Base-by-base conservation (phyloP, 371 early-diverging fungal genomes). In the Homolaphlyctis polyrhiza region DNA sequence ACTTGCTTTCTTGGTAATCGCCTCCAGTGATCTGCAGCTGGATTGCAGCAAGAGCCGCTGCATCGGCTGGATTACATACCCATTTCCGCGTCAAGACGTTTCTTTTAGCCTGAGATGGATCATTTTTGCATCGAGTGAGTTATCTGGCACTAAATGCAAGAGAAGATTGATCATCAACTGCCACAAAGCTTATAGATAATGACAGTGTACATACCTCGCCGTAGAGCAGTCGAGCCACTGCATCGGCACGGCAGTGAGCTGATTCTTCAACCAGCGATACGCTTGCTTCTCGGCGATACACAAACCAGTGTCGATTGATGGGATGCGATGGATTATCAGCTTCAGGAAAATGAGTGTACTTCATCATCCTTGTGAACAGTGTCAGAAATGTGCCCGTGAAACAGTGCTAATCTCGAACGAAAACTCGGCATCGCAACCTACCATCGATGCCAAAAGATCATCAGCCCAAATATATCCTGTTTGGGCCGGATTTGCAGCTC, bases 321-420 rank as follows among this genome's bases (percentile, higher is more conserved):
- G 75, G 69, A 49, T 79, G 78, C 25, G 54, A 48, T 0, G 78
- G 71, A 58, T 76, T 69, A 1, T 66, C 61, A 14, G 75, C 76
- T 68, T 82, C 77, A 8, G 82, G 82, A 57, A 64, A 76, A 62
- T 82, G 82, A 0, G 82, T 78, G 66, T 74, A 77, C 58, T 77
- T 74, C 47, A 66, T 50, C 27, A 77, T 67, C 62, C 79, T 73
- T 33, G 5, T 11, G 2, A 21, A 5, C 14, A 34, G 30, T 5
- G 29, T 13, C 55, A 30, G 30, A 14, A 6, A 51, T 51, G n/a
- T 48, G 8, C 49, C 8, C 4, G 30, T 25, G 33, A 21, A 3
- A 55, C 21, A 32, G 35, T 11, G 14, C 32, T 34, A 55, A 11
- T 18, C 8, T 27, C 30, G 14, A 13, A 30, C 6, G n/a, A 55